phyloP scores from a whole-genome alignment of 345 rosid species.

The Cardamine chenopodiifolia region DNA sequence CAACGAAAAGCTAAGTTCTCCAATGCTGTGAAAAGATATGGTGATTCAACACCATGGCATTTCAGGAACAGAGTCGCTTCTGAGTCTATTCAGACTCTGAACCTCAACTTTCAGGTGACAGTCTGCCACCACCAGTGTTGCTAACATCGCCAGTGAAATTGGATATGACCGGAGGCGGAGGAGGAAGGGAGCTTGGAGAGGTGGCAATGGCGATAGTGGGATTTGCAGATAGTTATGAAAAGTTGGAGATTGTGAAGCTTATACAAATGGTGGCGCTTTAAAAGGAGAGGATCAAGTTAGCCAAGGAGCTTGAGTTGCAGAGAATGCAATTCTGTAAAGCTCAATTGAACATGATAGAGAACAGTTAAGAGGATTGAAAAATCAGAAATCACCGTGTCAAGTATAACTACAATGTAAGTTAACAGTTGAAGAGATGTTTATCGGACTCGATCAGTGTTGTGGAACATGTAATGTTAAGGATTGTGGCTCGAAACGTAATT shows the following conservation, averaged over 20 bases:
- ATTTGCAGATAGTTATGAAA: slow-evolving; percentile 64
- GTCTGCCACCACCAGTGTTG: too few species aligned
- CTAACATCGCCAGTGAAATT: too few species aligned
- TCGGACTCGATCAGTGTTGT: background rate
- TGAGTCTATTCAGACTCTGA: too few species aligned
- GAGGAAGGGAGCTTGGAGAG: too few species aligned
- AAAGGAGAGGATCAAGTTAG: slow-evolving; percentile 71
- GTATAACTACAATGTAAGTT: slow-evolving; percentile 8
- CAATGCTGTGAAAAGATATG: slow-evolving; percentile 26
- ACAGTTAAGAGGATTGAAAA: slow-evolving; percentile 38
- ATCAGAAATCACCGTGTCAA: background rate
- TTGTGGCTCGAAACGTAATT: background rate
- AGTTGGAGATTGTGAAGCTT: slow-evolving; percentile 66
- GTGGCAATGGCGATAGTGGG: slow-evolving; percentile 63
- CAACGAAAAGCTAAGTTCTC: slow-evolving; percentile 7
- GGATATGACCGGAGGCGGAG: too few species aligned
- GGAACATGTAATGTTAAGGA: background rate
- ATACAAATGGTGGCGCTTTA: slow-evolving; percentile 76
- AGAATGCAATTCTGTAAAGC: slow-evolving; percentile 71
- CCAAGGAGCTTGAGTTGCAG: slow-evolving; percentile 75
- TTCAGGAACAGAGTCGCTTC: slow-evolving; percentile 36
- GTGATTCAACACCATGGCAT: slow-evolving; percentile 33
- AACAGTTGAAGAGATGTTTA: background rate
- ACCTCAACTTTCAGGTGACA: too few species aligned
- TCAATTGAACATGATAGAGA: slow-evolving; percentile 64